Conservation (phyloP, 768 basidiomycete genomes). For the Pilatotrama ljubarskyi region DNA sequence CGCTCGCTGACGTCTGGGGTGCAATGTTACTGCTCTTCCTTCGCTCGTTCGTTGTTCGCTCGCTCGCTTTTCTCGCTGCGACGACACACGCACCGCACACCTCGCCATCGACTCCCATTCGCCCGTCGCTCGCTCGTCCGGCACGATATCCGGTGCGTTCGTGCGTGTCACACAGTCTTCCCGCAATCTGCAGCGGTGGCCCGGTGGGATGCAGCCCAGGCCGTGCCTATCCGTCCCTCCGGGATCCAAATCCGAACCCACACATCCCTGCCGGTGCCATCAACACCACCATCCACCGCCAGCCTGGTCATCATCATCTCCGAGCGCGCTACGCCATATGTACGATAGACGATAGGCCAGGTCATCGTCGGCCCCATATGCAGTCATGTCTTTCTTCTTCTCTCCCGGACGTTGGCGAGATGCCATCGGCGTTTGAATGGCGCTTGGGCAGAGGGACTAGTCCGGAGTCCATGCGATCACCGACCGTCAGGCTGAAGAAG, state of each 20-base stretch:
- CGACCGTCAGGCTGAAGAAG: neutral
- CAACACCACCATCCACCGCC: neutral
- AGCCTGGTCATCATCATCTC: no score
- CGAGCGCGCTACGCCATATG: neutral
- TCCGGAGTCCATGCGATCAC: neutral
- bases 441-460: neutral
- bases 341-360: neutral
- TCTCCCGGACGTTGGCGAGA: neutral
- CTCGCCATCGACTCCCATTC: constrained; percentile 10
- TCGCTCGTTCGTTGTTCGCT: constrained; percentile 2
- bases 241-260: no score
- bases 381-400: neutral
- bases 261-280: no score
- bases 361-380: constrained; percentile 9
- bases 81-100: neutral
- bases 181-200: no score
- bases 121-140: constrained; percentile 13
- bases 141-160: constrained; percentile 4
- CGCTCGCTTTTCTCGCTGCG: neutral
- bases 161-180: no score
- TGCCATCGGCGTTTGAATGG: neutral
- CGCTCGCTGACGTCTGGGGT: constrained; percentile 23
- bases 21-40: constrained; percentile 2
- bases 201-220: constrained; percentile 1
- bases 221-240: neutral